These are phyloP conservation scores for Cryphonectria naterciae DNA, from an alignment of 2,329 filamentous ascomycete genomes.

Conservation along the genomic window DNA sequence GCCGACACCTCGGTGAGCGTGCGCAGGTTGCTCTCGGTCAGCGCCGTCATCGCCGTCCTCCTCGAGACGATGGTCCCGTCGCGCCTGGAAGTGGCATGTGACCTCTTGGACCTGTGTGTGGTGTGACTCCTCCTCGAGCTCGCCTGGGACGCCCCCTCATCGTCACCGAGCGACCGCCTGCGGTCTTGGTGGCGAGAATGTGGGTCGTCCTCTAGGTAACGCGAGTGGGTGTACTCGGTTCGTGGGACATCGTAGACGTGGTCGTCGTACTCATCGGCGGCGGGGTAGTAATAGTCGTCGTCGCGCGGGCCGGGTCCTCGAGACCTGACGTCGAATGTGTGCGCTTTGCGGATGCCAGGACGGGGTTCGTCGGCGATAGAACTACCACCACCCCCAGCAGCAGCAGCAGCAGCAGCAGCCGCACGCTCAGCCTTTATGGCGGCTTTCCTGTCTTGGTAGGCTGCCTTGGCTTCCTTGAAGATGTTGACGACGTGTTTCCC, in stretches of 20 bases:
- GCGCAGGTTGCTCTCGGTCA: constrained; percentile 59
- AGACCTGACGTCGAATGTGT: constrained; percentile 53
- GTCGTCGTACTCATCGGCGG: constrained; percentile 31
- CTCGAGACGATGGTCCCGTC: constrained; percentile 36
- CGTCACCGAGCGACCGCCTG: constrained; percentile 25
- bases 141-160: constrained; percentile 29
- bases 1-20: constrained; percentile 58
- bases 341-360: constrained; percentile 57
- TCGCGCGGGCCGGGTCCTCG: constrained; percentile 38
- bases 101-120: constrained; percentile 21
- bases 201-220: constrained; percentile 36
- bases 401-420: constrained; percentile 28
- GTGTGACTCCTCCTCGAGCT: constrained; percentile 26
- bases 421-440: constrained; percentile 70
- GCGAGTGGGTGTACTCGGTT: constrained; percentile 23
- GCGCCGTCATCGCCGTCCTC: constrained; percentile 37
- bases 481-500: constrained; percentile 88
- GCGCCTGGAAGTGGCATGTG: background rate
- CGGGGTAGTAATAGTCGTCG: constrained; percentile 33
- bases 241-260: constrained; percentile 34
- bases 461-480: constrained; percentile 88
- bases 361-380: constrained; percentile 32
- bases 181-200: constrained; percentile 30
- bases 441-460: constrained; percentile 86
- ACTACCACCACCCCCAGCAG: background rate